phyloP scores from a whole-genome alignment of 495 filamentous ascomycete genomes.

The Penicillium longicatenatum region DNA sequence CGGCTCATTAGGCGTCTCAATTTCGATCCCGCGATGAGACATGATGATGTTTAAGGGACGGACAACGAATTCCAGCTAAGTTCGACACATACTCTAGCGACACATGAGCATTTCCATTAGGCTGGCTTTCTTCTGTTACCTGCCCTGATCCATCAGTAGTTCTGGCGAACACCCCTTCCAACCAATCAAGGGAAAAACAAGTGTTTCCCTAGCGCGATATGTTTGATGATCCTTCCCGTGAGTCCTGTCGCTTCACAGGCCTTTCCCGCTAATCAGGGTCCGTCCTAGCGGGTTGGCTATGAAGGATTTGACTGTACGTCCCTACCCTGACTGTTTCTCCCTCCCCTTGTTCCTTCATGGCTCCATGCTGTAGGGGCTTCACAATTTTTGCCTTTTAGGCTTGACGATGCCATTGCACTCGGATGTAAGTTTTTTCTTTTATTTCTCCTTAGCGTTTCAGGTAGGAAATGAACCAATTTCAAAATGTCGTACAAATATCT shows the following conservation, averaged over 20 bases:
- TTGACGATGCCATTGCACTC: constrained; percentile 15
- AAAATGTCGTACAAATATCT: neutral
- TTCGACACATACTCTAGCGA: constrained; percentile 45
- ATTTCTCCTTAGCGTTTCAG: constrained; percentile 20
- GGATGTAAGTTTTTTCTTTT: constrained; percentile 25
- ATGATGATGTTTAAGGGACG: constrained; percentile 8
- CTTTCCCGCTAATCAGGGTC: constrained; percentile 10
- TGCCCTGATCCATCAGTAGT: constrained; percentile 43
- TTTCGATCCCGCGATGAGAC: neutral
- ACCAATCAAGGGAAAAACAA: neutral
- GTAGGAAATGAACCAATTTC: constrained; percentile 17
- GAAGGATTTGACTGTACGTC: constrained; percentile 25
- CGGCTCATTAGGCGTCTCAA: constrained; percentile 29
- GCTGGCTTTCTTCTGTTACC: constrained; percentile 27
- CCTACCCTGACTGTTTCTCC: constrained; percentile 12
- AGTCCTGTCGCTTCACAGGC: constrained; percentile 14
- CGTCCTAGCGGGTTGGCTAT: constrained; percentile 3
- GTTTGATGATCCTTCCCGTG: constrained; percentile 7
- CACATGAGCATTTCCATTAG: constrained; percentile 27
- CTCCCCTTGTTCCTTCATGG: constrained; percentile 4
- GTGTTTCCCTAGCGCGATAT: constrained; percentile 1
- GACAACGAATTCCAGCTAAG: constrained; percentile 46
- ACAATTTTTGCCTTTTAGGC: neutral
- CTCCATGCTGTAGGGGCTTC: constrained; percentile 1
- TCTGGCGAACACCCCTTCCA: constrained; percentile 25